Evolutionary conservation across 116 monocot genomes (phyloP).

Genomic region (Dioscorea cayenensis): DNA sequence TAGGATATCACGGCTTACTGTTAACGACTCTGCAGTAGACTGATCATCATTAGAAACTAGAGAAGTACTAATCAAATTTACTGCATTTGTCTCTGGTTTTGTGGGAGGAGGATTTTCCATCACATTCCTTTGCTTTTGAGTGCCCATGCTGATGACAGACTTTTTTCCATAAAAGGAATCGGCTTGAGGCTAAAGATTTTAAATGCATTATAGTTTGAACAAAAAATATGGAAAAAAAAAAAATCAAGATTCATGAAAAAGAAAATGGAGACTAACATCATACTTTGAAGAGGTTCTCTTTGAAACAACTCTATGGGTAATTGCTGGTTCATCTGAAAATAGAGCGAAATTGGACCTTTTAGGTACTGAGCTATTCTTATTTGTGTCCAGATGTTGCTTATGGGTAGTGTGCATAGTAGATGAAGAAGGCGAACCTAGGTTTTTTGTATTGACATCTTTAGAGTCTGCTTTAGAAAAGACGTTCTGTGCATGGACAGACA

Average conservation of each 20-base stretch:
- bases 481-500: slow-evolving; percentile 13
- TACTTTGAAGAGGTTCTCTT: slow-evolving; percentile 2
- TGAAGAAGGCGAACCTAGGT: slow-evolving; percentile 9
- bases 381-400: slow-evolving; percentile 9
- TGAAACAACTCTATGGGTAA: neutral
- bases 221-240: neutral
- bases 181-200: neutral
- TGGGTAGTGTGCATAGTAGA: slow-evolving; percentile 8
- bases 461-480: neutral
- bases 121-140: neutral
- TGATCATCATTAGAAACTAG: neutral
- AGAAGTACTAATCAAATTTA: slow-evolving; percentile 7
- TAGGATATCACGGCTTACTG: neutral
- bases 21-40: neutral
- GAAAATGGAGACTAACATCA: slow-evolving; percentile 8
- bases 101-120: slow-evolving; percentile 3
- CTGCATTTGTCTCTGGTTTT: neutral
- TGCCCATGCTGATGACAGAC: neutral
- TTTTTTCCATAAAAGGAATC: slow-evolving; percentile 2
- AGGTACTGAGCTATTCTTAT: slow-evolving; percentile 8
- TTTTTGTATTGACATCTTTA: slow-evolving; percentile 8
- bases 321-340: slow-evolving; percentile 2
- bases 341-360: neutral
- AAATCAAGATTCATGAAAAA: neutral
- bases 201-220: neutral